Percentiles rank a stretch among this genome's conserved stretches.
Evolutionary conservation across 2,329 filamentous ascomycete genomes (phyloP).

Genomic region (Aquanectria penicillioides): DNA sequence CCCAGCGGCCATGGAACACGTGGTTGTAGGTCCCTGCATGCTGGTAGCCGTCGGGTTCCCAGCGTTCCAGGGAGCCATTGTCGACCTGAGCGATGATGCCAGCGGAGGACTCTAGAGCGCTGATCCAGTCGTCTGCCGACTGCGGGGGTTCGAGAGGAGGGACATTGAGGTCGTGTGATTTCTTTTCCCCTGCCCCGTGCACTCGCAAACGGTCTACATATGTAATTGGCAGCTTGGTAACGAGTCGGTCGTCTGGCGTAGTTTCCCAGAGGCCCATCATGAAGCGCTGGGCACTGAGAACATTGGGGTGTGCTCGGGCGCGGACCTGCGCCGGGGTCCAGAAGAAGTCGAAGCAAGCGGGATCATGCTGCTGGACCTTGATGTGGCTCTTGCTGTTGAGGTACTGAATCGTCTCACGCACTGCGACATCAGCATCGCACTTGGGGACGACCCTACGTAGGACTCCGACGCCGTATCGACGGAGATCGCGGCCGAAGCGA

Average conservation of each 20-base stretch:
- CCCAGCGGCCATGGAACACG: constrained; percentile 65
- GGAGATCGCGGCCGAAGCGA: constrained; percentile 66
- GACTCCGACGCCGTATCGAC: constrained; percentile 72
- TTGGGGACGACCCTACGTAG: constrained; percentile 71
- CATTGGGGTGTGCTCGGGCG: constrained; percentile 72
- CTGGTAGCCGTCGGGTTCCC: constrained; percentile 75
- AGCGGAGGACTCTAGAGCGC: constrained; percentile 54
- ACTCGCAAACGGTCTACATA: constrained; percentile 78
- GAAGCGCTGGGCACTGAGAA: constrained; percentile 72
- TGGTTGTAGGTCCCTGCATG: constrained; percentile 65
- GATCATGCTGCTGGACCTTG: constrained; percentile 55
- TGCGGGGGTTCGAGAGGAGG: constrained; percentile 41
- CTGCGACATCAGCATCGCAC: constrained; percentile 65
- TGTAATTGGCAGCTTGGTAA: constrained; percentile 69
- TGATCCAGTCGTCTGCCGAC: constrained; percentile 52
- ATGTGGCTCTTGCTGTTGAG: constrained; percentile 43
- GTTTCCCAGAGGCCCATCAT: constrained; percentile 74
- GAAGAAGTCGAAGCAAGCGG: constrained; percentile 78
- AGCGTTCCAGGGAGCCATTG: constrained; percentile 76
- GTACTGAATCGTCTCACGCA: constrained; percentile 69
- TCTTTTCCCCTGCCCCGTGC: constrained; percentile 57
- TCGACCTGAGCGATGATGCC: constrained; percentile 73
- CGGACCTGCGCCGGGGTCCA: constrained; percentile 77
- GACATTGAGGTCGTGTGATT: constrained; percentile 32
- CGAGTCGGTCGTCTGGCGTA: constrained; percentile 64